Base-by-base conservation (phyloP, 2,329 filamentous ascomycete species). In the Ceratocystis cacaofunesta region DNA sequence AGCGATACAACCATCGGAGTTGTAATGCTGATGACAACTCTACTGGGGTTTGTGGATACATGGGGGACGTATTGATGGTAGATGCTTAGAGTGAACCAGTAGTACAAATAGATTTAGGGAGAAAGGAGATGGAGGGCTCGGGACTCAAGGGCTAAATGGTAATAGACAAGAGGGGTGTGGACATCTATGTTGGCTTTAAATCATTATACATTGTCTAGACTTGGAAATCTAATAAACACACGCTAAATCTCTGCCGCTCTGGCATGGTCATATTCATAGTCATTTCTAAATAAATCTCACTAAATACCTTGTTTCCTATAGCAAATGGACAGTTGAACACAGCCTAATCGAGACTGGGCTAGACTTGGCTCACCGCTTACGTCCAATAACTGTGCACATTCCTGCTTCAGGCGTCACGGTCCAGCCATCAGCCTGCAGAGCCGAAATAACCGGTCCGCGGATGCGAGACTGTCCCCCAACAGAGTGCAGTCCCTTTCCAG, bases 361-460 rank as follows among this genome's bases (percentile, higher is more conserved):
- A 17, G 17, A 15, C 61, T 48, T n/a, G 8, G 12, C 12, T 58
- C 55, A 58, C 55, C 19, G 17, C 17, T 58, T 58, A 2, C 55
- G 41, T 17, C 61, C 66, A 41, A 62, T 84, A 17, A 96, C 83
- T 62, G 85, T 76, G 71, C 92, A 81, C 46, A 83, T 81, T 0
- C 91, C 92, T 32, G 83, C 85, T 55, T 85, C 81, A 57, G 88
- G 80, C 72, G 90, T 83, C 43, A 94, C 78, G 72, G 83, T 90
- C 92, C 92, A 97, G 0, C 91, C 91, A 68, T 92, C 89, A 57
- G 83, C 80, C 48, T 85, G 80, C 52, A 97, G 77, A 72, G 85
- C 86, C 71, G 84, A 86, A 60, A 82, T 85, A n/a, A 97, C 91
- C 17, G 88, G 88, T 66, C 87, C 87, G 4, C 91, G 87, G 67